These are phyloP conservation scores for Colletotrichum nymphaeae DNA, from an alignment of 2,329 filamentous ascomycete genomes.

Conservation along the genomic window DNA sequence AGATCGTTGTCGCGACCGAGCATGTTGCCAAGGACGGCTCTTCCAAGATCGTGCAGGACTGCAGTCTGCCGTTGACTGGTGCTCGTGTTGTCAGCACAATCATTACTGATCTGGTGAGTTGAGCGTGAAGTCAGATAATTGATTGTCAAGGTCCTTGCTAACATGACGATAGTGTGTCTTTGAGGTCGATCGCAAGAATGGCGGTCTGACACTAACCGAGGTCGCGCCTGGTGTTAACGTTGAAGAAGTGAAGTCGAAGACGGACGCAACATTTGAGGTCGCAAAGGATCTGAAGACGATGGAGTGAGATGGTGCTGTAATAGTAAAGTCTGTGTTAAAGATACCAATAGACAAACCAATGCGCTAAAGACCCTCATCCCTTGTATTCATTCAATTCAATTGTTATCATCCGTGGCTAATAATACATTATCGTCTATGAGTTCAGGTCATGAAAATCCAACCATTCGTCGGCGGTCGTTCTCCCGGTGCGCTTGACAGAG, in stretches of 20 bases:
- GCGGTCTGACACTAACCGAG: constrained; percentile 75
- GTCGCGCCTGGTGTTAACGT: constrained; percentile 75
- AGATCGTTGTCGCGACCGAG: constrained; percentile 78
- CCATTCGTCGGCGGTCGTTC: constrained; percentile 1
- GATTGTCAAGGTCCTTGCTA: neutral
- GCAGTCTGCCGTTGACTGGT: constrained; percentile 74
- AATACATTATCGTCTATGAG: constrained; percentile 23
- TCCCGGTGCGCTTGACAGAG: neutral
- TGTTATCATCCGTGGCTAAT: neutral
- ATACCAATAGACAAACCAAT: constrained; percentile 21
- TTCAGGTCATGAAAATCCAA: neutral
- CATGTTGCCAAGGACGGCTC: constrained; percentile 77
- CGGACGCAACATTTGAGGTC: constrained; percentile 74
- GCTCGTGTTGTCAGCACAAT: constrained; percentile 77
- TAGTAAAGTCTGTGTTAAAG: neutral
- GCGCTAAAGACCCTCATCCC: neutral
- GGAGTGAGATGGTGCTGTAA: constrained; percentile 43
- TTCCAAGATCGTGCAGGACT: constrained; percentile 74
- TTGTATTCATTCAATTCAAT: neutral
- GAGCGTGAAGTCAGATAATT: neutral
- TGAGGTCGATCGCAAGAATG: constrained; percentile 72
- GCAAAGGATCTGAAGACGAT: constrained; percentile 65
- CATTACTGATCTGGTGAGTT: constrained; percentile 77
- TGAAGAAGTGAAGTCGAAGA: constrained; percentile 77
- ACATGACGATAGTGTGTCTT: constrained; percentile 69